These are phyloP conservation scores for Tolypocladium paradoxum DNA, from an alignment of 2,329 filamentous ascomycete species.

Conservation along the genomic window DNA sequence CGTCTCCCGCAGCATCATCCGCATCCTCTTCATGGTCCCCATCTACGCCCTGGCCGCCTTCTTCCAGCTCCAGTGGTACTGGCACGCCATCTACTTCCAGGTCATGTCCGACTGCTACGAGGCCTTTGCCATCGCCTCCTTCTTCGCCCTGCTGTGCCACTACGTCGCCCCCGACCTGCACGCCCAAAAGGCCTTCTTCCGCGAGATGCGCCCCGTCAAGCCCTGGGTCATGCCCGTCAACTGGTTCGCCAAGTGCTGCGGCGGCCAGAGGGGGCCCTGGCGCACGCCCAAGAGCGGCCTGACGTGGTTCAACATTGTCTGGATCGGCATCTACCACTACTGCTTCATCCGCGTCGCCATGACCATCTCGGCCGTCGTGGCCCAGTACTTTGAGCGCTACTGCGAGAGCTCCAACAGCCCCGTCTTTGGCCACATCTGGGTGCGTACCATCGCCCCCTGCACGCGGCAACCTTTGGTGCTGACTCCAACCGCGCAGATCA, in stretches of 20 bases:
- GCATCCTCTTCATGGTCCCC: slow-evolving; percentile 81
- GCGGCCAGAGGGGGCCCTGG: slow-evolving; percentile 58
- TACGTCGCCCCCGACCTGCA: slow-evolving; percentile 71
- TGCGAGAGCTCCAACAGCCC: slow-evolving; percentile 72
- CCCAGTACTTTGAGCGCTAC: slow-evolving; percentile 58
- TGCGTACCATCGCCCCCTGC: too few relatives aligned
- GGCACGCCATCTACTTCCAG: slow-evolving; percentile 69
- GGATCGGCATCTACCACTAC: slow-evolving; percentile 77
- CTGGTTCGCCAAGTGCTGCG: slow-evolving; percentile 60
- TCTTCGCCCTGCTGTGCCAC: slow-evolving; percentile 73
- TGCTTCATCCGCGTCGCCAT: slow-evolving; percentile 71
- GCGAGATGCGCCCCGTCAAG: slow-evolving; percentile 51
- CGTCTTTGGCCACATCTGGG: slow-evolving; percentile 77
- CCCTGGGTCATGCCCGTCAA: slow-evolving; percentile 67
- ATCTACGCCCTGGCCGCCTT: slow-evolving; percentile 68
- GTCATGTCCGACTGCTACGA: slow-evolving; percentile 80
- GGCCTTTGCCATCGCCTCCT: slow-evolving; percentile 77
- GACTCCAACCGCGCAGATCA: slow-evolving; percentile 29
- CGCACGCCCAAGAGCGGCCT: slow-evolving; percentile 69
- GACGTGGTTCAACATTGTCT: slow-evolving; percentile 86
- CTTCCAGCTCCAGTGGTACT: slow-evolving; percentile 64
- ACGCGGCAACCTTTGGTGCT: too few relatives aligned
- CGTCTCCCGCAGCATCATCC: slow-evolving; percentile 53
- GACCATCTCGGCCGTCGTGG: slow-evolving; percentile 66
- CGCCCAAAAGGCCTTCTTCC: slow-evolving; percentile 73